A percentile compares a stretch with the other conserved stretches of the same genome.
Conservation (phyloP, 2,329 filamentous ascomycete genomes). For the Trichoderma citrinoviride region DNA sequence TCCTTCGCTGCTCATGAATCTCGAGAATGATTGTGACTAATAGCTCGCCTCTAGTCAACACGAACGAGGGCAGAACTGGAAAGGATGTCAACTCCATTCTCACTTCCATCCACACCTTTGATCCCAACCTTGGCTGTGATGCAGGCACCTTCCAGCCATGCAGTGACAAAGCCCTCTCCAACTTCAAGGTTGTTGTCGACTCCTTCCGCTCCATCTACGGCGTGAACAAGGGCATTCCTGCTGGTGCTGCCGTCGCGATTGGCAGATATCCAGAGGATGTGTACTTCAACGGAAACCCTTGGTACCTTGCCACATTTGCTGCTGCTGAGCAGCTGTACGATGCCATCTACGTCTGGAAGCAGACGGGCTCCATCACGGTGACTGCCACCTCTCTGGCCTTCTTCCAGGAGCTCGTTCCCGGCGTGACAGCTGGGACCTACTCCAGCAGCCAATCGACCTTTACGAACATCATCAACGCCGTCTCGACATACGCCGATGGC, state of each 20-base stretch:
- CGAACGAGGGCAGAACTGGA: slow-evolving; percentile 59
- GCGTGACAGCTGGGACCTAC: slow-evolving; percentile 62
- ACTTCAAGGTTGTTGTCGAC: slow-evolving; percentile 73
- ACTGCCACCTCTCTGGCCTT: slow-evolving; percentile 65
- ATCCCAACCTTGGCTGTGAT: slow-evolving; percentile 64
- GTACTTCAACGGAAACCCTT: slow-evolving; percentile 78
- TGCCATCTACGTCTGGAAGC: slow-evolving; percentile 69
- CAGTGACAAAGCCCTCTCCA: slow-evolving; percentile 65
- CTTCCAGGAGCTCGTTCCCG: slow-evolving; percentile 64
- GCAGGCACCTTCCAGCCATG: slow-evolving; percentile 75
- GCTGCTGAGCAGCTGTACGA: slow-evolving; percentile 80
- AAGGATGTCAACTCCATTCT: slow-evolving; percentile 72
- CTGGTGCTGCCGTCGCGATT: slow-evolving; percentile 58
- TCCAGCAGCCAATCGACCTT: slow-evolving; percentile 47
- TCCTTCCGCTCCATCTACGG: slow-evolving; percentile 69
- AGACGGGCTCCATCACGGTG: slow-evolving; percentile 60
- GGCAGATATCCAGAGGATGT: slow-evolving; percentile 70
- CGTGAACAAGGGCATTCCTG: slow-evolving; percentile 64
- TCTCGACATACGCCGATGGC: slow-evolving; percentile 56
- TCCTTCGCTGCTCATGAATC: neutral
- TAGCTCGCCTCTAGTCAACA: slow-evolving; percentile 45
- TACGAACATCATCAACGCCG: slow-evolving; percentile 54
- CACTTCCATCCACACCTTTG: slow-evolving; percentile 65
- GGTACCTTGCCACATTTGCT: slow-evolving; percentile 74
- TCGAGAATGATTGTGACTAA: neutral